These are phyloP conservation scores for Starmerella vitae DNA, from an alignment of 805 yeast genomes.

Conservation along the genomic window DNA sequence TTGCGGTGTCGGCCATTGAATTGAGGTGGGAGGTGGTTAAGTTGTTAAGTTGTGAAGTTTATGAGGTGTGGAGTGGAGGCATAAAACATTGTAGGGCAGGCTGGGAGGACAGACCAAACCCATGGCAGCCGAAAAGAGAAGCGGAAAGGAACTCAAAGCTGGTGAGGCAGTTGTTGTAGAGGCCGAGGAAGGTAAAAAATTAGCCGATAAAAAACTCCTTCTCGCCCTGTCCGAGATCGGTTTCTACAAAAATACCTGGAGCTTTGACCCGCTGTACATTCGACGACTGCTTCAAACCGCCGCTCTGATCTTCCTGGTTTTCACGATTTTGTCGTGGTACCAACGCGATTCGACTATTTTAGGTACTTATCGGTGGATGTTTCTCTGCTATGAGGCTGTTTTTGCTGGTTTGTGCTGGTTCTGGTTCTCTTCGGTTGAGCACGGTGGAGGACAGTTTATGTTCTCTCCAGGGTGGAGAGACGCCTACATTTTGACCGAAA, in stretches of 20 bases:
- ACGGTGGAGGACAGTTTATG: slow-evolving; percentile 14
- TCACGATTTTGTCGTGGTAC: slow-evolving; percentile 9
- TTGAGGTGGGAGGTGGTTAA: no score
- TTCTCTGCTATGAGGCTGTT: slow-evolving; percentile 8
- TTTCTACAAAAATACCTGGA: slow-evolving; percentile 15
- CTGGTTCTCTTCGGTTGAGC: slow-evolving; percentile 16
- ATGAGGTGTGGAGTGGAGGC: no score
- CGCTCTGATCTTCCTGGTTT: slow-evolving; percentile 1
- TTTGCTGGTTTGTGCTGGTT: slow-evolving; percentile 5
- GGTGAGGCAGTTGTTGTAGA: no score
- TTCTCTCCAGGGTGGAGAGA: slow-evolving; percentile 19
- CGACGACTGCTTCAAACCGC: slow-evolving; percentile 10
- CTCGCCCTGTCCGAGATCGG: slow-evolving; percentile 10
- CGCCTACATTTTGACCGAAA: slow-evolving; percentile 7
- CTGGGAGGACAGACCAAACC: no score
- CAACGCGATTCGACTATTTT: background rate
- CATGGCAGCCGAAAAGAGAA: no score
- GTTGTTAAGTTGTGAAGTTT: no score
- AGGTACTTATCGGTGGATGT: slow-evolving; percentile 13
- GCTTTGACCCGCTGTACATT: slow-evolving; percentile 15
- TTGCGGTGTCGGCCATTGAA: no score
- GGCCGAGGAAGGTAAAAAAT: slow-evolving; percentile 1
- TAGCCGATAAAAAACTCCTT: slow-evolving; percentile 8
- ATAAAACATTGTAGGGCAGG: no score
- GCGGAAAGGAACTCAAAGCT: no score